Conservation (phyloP, 805 yeast genomes). For the Nakazawaea holstii region DNA sequence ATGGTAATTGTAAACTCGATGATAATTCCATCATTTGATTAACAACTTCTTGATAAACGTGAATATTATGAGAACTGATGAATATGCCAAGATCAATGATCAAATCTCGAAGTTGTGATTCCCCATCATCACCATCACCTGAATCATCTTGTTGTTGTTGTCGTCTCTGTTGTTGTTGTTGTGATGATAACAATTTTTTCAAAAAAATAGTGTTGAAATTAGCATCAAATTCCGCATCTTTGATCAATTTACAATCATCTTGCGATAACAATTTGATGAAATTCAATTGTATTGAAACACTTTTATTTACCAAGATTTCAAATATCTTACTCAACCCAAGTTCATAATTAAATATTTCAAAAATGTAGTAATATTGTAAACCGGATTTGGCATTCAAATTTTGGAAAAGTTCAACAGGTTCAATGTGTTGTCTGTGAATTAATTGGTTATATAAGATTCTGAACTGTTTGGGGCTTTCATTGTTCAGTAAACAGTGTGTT, state of each 20-base stretch:
- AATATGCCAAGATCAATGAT: neutral
- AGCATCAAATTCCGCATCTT: neutral
- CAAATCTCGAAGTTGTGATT: neutral
- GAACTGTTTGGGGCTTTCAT: conserved; percentile 7
- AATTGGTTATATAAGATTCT: conserved; percentile 7
- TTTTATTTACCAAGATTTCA: neutral
- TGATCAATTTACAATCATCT: neutral
- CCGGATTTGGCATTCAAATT: neutral
- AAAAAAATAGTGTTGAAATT: conserved; percentile 6
- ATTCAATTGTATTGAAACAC: neutral
- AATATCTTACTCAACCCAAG: conserved; percentile 5
- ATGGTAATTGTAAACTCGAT: neutral
- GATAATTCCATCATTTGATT: conserved; percentile 1
- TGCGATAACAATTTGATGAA: conserved; percentile 4
- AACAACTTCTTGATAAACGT: neutral
- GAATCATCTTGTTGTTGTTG: neutral
- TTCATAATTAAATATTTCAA: conserved; percentile 7
- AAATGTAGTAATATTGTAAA: conserved; percentile 6
- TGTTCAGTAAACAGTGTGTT: conserved; percentile 1
- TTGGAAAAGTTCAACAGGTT: conserved; percentile 1
- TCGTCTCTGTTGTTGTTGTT: neutral
- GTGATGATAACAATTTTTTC: neutral
- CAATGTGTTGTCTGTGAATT: neutral
- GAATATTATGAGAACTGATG: neutral
- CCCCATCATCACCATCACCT: neutral